Base-by-base conservation (phyloP, 2,329 filamentous ascomycete genomes). In the Phoma sp. region DNA sequence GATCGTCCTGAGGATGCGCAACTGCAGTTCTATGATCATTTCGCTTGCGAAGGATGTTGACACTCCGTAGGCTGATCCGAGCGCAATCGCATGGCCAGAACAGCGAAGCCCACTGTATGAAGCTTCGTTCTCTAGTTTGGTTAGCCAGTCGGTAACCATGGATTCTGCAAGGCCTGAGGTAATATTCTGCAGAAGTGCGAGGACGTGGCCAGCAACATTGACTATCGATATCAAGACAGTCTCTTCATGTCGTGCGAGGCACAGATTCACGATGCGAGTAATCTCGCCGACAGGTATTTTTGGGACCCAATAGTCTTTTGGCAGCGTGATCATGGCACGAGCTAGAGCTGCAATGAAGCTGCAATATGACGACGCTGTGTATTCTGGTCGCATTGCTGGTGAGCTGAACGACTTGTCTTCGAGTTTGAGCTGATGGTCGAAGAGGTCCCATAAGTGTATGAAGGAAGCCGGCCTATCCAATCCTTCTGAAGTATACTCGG, bases 301-400 rank as follows among this genome's bases (percentile, higher is more conserved):
- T 17, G 49, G 25, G 28, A 32, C 34, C 50, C 47, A 55, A 5
- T 45, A 21, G 1, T 57, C 26, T 23, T 39, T 49, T 9, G 53
- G 20, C 11, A 57, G 18, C 5, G 20, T 30, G 15, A 23, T 53
- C 4, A 60, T 66, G 39, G 69, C 54, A 14, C 43, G 49, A 7
- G 66, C 61, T 38, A 74, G 59, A 17, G 65, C 60, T 26, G 65
- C 70, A 10, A 88, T 77, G 1, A 91, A 77, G n/a, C 77, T 78
- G 61, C 84, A 82, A 12, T 81, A 80, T 0, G 85, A 84, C 62
- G 89, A 86, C 21, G 85, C 84, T 4, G 89, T 80, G 18, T 90
- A 78, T 52, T 90, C 88, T 0, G 85, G 86, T 20, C 84, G 83
- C 15, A 88, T 80, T 58, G 74, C 68, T 26, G 73, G 68, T 12